Evolutionary conservation across 2,329 filamentous ascomycete species (phyloP), one percentile per base, ranked within the genome.

Genomic region (Neopestalotiopsis clavispora): DNA sequence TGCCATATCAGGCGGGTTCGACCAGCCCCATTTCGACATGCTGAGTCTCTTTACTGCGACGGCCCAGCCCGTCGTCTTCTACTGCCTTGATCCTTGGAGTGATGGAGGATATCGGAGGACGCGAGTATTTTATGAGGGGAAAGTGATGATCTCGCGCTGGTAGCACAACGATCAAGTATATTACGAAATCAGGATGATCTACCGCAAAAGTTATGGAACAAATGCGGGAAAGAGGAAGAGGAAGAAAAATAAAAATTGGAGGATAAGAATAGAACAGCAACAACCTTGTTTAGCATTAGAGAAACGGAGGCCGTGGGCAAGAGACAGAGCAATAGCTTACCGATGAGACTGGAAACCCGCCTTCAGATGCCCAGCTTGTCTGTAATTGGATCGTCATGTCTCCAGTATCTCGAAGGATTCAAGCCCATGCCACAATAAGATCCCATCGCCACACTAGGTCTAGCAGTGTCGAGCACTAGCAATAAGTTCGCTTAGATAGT

Each of bases 191-290:
- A 52, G n/a, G 45, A 52, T 52, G 45, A 52, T 52, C 45, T n/a
- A 52, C 17, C 17, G 17, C 23, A 28, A 28, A 52, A 9, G 45
- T 17, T 52, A 9, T 2, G 45, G 45, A 9, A 52, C 34, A 7
- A 17, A 9, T 52, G 45, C n/a, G 4, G 45, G n/a, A 52, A 52
- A 52, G 6, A 23, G 6, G 34, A 38, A 38, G n/a, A 9, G n/a
- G 9, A 10, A 23, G 3, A 52, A 52, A 52, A 23, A 20, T n/a
- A n/a, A 52, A 38, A 6, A 10, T 7, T n/a, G n/a, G 9, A 52
- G 45, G 45, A 52, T 52, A 52, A 52, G 45, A 52, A 52, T 52
- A 52, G 45, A 52, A 52, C 45, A 38, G 34, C 34, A 52, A 52
- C 45, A 52, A 52, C 45, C 45, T 52, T 52, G 45, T 20, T 52